Conservation (phyloP, 192 early-diverging fungal genomes). For the Entomortierella chlamydospora region DNA sequence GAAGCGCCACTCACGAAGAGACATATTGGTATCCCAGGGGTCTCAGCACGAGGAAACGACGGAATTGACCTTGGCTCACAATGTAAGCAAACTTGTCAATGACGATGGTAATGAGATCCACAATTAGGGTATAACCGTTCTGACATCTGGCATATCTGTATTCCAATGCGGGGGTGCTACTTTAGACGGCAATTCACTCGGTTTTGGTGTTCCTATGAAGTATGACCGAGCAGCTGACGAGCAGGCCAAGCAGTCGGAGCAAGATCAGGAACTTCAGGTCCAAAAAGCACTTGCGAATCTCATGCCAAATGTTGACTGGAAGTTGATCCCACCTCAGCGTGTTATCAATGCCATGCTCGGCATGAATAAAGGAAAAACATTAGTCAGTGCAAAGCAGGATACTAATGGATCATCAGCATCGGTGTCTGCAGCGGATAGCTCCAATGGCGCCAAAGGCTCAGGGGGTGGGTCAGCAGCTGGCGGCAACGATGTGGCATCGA, state of each 20-base stretch:
- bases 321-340: conserved; percentile 38
- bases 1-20: conserved; percentile 44
- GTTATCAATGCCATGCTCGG: conserved; percentile 28
- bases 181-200: conserved; percentile 45
- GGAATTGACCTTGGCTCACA: conserved; percentile 50
- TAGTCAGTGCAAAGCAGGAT: neutral
- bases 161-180: too few species aligned
- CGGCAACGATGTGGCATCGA: neutral
- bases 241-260: conserved; percentile 7
- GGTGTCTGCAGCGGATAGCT: neutral
- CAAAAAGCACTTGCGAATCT: conserved; percentile 47
- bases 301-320: conserved; percentile 52
- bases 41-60: conserved; percentile 38
- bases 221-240: conserved; percentile 25
- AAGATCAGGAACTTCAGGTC: conserved; percentile 20
- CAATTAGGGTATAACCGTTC: neutral
- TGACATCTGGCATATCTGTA: too few species aligned
- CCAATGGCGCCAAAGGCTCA: neutral
- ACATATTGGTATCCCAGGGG: conserved; percentile 42
- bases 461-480: neutral
- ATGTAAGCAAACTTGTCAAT: conserved; percentile 20
- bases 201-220: conserved; percentile 49
- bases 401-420: neutral
- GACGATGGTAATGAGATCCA: neutral
- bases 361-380: neutral